Percentiles rank a stretch among this genome's conserved stretches.
These are phyloP conservation scores for Exophiala spinifera DNA, from an alignment of 2,329 filamentous ascomycete genomes.

Conservation along the genomic window DNA sequence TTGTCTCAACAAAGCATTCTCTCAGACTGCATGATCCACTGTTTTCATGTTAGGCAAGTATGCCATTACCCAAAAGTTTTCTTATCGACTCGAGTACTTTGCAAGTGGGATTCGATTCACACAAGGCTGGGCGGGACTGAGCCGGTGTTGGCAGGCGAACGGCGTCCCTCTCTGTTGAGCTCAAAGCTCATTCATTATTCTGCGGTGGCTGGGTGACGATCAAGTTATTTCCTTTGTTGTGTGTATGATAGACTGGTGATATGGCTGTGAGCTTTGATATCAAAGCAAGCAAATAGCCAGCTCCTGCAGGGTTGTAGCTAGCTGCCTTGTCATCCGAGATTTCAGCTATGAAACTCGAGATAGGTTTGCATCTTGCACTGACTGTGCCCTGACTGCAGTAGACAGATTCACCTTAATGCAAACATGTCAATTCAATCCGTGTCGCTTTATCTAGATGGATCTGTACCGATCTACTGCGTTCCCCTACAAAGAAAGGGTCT, in stretches of 20 bases:
- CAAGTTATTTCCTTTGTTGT: constrained; percentile 12
- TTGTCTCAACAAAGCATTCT: constrained; percentile 14
- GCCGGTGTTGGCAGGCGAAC: constrained; percentile 18
- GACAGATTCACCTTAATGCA: constrained; percentile 20
- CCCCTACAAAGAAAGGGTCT: background rate
- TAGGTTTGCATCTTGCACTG: constrained; percentile 3
- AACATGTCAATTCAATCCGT: background rate
- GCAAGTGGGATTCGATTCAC: constrained; percentile 5
- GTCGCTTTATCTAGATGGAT: background rate
- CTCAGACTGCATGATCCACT: constrained; percentile 19
- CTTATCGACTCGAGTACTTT: constrained; percentile 16
- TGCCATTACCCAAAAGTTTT: constrained; percentile 26
- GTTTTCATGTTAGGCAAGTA: constrained; percentile 21
- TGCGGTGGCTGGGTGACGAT: constrained; percentile 18
- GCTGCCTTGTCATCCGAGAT: constrained; percentile 7
- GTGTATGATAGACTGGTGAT: constrained; percentile 26
- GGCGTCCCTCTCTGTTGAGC: constrained; percentile 16
- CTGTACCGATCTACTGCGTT: background rate
- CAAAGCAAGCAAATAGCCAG: background rate
- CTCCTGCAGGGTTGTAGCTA: constrained; percentile 8
- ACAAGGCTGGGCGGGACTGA: constrained; percentile 12
- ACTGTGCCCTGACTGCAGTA: constrained; percentile 5
- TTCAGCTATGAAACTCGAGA: constrained; percentile 9
- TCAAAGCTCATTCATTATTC: constrained; percentile 7
- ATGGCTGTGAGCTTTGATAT: constrained; percentile 7